Conservation (phyloP, 208 protist genomes). For the Crithidia fasciculata region DNA sequence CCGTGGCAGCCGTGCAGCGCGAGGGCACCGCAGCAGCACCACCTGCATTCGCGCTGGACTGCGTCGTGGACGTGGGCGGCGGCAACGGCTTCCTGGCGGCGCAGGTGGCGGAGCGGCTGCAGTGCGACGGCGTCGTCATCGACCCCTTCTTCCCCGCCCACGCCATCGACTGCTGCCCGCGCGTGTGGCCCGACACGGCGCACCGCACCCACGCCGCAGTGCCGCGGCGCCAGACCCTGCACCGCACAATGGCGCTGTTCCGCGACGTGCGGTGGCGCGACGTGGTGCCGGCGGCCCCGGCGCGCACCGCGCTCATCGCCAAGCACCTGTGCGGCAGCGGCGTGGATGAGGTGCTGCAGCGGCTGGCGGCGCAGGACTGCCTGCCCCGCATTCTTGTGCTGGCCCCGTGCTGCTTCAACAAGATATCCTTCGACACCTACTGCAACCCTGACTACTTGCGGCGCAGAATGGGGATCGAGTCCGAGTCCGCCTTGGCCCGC, state of each 20-base stretch:
- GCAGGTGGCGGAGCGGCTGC: conserved; percentile 61
- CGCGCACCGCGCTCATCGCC: conserved; percentile 58
- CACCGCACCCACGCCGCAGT: conserved; percentile 35
- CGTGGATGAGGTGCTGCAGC: conserved; percentile 70
- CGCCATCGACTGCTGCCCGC: conserved; percentile 73
- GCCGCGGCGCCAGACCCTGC: conserved; percentile 35
- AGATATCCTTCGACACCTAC: conserved; percentile 60
- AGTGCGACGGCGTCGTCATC: conserved; percentile 69
- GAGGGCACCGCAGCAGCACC: too few species aligned
- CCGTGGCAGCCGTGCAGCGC: conserved; percentile 12
- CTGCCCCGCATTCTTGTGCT: conserved; percentile 73
- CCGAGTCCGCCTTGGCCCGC: conserved; percentile 32
- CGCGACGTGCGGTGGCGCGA: conserved; percentile 52
- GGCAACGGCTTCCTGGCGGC: conserved; percentile 85
- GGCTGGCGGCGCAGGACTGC: conserved; percentile 34
- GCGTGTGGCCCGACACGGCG: conserved; percentile 56
- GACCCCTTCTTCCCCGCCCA: conserved; percentile 75
- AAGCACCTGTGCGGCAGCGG: conserved; percentile 88
- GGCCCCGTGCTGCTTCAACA: conserved; percentile 78
- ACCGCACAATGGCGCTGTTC: conserved; percentile 50
- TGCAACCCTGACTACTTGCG: conserved; percentile 49
- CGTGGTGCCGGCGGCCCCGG: conserved; percentile 41
- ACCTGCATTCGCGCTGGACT: conserved; percentile 29
- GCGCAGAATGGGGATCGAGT: conserved; percentile 39
- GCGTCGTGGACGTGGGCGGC: conserved; percentile 80